These are phyloP conservation scores for Rubia yunnanensis DNA, from an alignment of 257 asterid genomes.

Conservation along the genomic window DNA sequence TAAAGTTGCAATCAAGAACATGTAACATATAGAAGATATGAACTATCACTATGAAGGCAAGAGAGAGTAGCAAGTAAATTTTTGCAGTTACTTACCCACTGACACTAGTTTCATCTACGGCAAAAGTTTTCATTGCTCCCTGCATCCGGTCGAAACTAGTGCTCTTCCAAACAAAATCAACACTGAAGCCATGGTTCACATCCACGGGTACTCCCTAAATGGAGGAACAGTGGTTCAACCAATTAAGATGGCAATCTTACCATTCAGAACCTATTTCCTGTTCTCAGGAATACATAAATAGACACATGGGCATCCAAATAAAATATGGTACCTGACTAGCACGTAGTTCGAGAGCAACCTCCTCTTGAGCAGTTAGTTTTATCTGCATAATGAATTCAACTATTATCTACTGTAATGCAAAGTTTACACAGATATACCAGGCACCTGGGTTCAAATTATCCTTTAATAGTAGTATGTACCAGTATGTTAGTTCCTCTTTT, in stretches of 20 bases:
- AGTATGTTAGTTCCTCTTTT: background rate
- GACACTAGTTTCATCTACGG: conserved; percentile 97
- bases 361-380: conserved; percentile 93
- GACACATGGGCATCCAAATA: background rate
- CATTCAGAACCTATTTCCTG: background rate
- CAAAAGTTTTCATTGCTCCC: conserved; percentile 98
- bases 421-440: background rate
- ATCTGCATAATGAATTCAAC: conserved; percentile 38
- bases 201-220: conserved; percentile 92
- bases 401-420: background rate
- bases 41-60: background rate
- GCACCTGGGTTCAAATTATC: background rate
- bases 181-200: conserved; percentile 84
- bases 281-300: background rate
- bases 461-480: no score
- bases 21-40: background rate
- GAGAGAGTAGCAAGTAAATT: background rate
- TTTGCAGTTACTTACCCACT: conserved; percentile 69
- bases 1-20: background rate
- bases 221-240: conserved; percentile 10
- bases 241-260: conserved; percentile 8
- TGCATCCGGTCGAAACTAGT: conserved; percentile 99
- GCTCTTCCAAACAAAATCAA: conserved; percentile 99
- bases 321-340: conserved; percentile 64
- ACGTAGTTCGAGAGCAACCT: conserved; percentile 99